A percentile compares a stretch with the other conserved stretches of the same genome.
phyloP scores from a whole-genome alignment of 2,329 filamentous ascomycete species.

The Saccharata proteae region DNA sequence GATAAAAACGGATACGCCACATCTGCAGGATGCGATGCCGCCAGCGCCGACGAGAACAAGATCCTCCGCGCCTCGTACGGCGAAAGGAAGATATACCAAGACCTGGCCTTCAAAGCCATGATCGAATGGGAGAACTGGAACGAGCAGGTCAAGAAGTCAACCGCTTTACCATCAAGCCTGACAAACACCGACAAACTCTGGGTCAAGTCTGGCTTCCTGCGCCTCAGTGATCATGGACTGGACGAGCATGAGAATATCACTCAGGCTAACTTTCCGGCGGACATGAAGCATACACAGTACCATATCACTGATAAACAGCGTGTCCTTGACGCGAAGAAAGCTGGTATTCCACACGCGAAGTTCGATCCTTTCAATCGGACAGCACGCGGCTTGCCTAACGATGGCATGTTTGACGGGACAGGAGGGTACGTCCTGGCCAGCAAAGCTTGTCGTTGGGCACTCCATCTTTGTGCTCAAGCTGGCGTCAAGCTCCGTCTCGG shows the following conservation, averaged over 20 bases:
- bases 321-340: neutral
- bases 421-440: slow-evolving; percentile 36
- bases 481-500: slow-evolving; percentile 34
- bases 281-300: slow-evolving; percentile 16
- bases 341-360: slow-evolving; percentile 4
- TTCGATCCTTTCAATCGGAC: slow-evolving; percentile 6
- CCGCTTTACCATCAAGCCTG: slow-evolving; percentile 2
- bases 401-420: slow-evolving; percentile 28
- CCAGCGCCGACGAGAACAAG: slow-evolving; percentile 34
- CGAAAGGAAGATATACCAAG: slow-evolving; percentile 20
- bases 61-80: slow-evolving; percentile 49
- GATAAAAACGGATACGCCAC: slow-evolving; percentile 6
- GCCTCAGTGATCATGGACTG: slow-evolving; percentile 11
- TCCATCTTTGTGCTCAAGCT: slow-evolving; percentile 28
- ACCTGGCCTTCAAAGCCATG: slow-evolving; percentile 8
- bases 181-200: slow-evolving; percentile 10
- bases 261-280: slow-evolving; percentile 14
- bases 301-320: slow-evolving; percentile 12
- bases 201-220: slow-evolving; percentile 15
- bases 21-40: slow-evolving; percentile 6
- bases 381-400: neutral
- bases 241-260: slow-evolving; percentile 13
- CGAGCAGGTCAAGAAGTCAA: neutral
- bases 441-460: slow-evolving; percentile 34
- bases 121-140: slow-evolving; percentile 8